Conservation (phyloP, 306 rosid species). For the Fragaria ananassa region DNA sequence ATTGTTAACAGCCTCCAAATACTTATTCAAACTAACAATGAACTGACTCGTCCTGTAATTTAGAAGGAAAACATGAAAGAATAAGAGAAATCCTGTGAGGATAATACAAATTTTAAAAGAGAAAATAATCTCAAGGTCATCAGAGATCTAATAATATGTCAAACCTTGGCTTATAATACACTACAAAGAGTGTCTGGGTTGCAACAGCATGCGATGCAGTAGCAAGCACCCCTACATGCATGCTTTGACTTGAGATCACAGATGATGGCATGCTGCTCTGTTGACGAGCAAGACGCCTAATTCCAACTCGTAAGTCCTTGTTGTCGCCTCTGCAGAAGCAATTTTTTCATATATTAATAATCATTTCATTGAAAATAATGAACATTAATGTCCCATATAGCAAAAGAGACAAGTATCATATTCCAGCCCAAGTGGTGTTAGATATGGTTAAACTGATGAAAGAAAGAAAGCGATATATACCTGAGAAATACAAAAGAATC, state of each 20-base stretch:
- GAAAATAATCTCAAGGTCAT: background rate
- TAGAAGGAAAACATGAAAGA: conserved; percentile 18
- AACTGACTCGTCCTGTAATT: conserved; percentile 70
- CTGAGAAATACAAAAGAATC: conserved; percentile 88
- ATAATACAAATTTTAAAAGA: background rate
- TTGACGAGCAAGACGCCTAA: conserved; percentile 78
- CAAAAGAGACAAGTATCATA: background rate
- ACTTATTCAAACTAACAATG: conserved; percentile 66
- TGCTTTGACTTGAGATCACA: conserved; percentile 90
- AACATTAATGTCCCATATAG: background rate
- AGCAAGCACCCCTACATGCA: conserved; percentile 96
- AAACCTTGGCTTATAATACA: conserved; percentile 91
- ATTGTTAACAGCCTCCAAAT: conserved; percentile 51
- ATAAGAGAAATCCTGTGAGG: background rate
- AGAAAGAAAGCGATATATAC: conserved; percentile 25
- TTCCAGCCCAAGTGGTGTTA: background rate
- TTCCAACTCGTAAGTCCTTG: conserved; percentile 86
- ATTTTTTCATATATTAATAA: conserved; percentile 27
- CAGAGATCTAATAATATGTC: conserved; percentile 11
- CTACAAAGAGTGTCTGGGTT: conserved; percentile 69
- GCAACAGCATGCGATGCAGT: conserved; percentile 95
- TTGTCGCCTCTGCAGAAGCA: conserved; percentile 53
- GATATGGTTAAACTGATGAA: background rate
- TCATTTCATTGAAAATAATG: conserved; percentile 9
- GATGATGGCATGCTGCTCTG: conserved; percentile 85